A percentile compares a stretch with the other conserved stretches of the same genome.
Evolutionary conservation across 2,329 filamentous ascomycete genomes (phyloP).

Genomic region (Hypoxylon sp.): DNA sequence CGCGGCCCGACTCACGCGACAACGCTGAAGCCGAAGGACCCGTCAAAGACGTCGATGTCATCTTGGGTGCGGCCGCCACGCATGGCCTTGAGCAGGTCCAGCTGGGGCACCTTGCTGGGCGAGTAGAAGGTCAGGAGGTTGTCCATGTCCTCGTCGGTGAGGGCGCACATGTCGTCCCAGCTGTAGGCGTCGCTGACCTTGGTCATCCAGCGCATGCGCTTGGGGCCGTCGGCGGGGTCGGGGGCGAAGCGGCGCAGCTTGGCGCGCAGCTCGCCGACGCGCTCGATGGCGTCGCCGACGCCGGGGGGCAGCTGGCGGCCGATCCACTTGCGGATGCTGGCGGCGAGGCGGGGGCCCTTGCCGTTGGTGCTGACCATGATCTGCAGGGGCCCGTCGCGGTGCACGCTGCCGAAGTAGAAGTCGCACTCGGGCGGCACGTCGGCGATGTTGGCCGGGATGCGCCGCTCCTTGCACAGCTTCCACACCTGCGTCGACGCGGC

Average conservation of each 20-base stretch:
- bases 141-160: constrained; percentile 87
- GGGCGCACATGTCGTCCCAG: constrained; percentile 82
- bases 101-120: constrained; percentile 60
- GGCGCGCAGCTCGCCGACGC: constrained; percentile 79
- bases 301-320: constrained; percentile 78
- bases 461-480: constrained; percentile 87
- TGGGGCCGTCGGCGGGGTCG: constrained; percentile 74
- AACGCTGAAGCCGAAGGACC: constrained; percentile 66
- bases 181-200: constrained; percentile 87
- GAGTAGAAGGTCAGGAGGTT: constrained; percentile 79
- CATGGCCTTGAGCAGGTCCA: constrained; percentile 64
- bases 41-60: constrained; percentile 64
- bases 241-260: constrained; percentile 83
- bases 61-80: constrained; percentile 54
- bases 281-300: constrained; percentile 84
- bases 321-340: constrained; percentile 83
- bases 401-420: constrained; percentile 97
- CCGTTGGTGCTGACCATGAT: constrained; percentile 99
- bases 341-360: constrained; percentile 90
- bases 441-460: constrained; percentile 92
- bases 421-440: constrained; percentile 97
- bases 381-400: constrained; percentile 93
- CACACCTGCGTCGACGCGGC: constrained; percentile 89
- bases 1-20: constrained; percentile 45
- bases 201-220: constrained; percentile 96